Conservation (phyloP, 2,329 filamentous ascomycete species). For the Colletotrichum limetticola region DNA sequence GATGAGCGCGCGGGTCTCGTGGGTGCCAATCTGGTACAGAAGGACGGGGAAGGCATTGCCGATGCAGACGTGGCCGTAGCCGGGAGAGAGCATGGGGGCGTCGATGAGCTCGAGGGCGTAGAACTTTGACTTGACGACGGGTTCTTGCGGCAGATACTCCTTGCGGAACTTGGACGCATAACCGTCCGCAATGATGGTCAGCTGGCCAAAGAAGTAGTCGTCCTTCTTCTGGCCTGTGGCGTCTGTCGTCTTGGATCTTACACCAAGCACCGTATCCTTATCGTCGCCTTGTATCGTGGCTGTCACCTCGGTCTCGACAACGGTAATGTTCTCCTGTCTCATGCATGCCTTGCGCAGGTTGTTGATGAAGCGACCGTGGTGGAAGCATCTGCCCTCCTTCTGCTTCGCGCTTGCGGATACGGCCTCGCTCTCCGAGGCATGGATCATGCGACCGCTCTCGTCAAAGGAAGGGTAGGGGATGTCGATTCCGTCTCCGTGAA, state of each 20-base stretch:
- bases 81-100: conserved; percentile 77
- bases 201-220: conserved; percentile 87
- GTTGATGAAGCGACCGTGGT: conserved; percentile 93
- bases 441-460: conserved; percentile 48
- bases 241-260: conserved; percentile 76
- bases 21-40: conserved; percentile 96
- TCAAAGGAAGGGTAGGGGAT: conserved; percentile 82
- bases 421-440: conserved; percentile 17
- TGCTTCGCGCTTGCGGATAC: conserved; percentile 37
- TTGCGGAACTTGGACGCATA: conserved; percentile 94
- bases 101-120: conserved; percentile 94
- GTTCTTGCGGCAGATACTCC: conserved; percentile 73
- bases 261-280: conserved; percentile 81
- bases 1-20: conserved; percentile 90
- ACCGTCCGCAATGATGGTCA: conserved; percentile 92
- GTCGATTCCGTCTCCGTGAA: conserved; percentile 76
- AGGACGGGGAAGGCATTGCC: conserved; percentile 81
- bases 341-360: conserved; percentile 81
- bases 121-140: conserved; percentile 85
- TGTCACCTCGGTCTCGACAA: conserved; percentile 89
- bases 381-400: conserved; percentile 82
- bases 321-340: conserved; percentile 82
- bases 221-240: conserved; percentile 64
- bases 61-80: conserved; percentile 90
- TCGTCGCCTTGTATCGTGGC: conserved; percentile 77